Evolutionary conservation across 176 grass and related monocot genomes (phyloP), one percentile per base, ranked within the genome.

Genomic region (Oryza coarctata): DNA sequence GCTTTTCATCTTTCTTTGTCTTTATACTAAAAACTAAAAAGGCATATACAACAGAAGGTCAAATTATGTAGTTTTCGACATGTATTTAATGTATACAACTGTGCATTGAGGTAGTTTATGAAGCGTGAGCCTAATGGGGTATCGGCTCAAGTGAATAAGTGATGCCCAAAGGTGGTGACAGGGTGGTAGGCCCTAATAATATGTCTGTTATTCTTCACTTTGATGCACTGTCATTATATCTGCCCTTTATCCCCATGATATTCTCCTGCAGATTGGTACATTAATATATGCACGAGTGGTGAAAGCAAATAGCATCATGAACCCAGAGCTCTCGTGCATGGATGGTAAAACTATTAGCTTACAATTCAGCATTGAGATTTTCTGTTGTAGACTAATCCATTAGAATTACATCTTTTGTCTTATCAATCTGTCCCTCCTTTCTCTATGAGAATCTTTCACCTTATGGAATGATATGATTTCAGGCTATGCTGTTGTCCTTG

Each of bases 301-400:
- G 68, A 99, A 95, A 83, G 89, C 96, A 82, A 95, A 99, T 75
- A 91, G 83, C 87, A 88, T 84, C 80, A 91, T 95, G 91, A 95
- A 95, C 81, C 93, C 96, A 77, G 96, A 99, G 79, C 91, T 99
- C 43, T 92, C 96, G 28, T 99, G 96, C 89, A 93, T 92, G 85
- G 93, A 95, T 88, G 96, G 96, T 99, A 95, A 86, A 18, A 15
- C 83, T 41, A 81, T 81, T 17, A 50, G 57, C 39, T 63, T 68
- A 27, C 66, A 28, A 39, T 77, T 84, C 58, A 33, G 27, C 15
- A 47, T 14, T 15, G 15, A 9, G 45, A 4, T 5, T 60, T 23
- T 60, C 7, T 23, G 4, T 31, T 73, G 27, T 35, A 25, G 15
- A 60, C 0, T 22, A 63, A 36, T 9, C 3, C 39, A 65, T 78